Conservation (phyloP, 805 yeast species). For the Sugiyamaella boreocaroliniensis region DNA sequence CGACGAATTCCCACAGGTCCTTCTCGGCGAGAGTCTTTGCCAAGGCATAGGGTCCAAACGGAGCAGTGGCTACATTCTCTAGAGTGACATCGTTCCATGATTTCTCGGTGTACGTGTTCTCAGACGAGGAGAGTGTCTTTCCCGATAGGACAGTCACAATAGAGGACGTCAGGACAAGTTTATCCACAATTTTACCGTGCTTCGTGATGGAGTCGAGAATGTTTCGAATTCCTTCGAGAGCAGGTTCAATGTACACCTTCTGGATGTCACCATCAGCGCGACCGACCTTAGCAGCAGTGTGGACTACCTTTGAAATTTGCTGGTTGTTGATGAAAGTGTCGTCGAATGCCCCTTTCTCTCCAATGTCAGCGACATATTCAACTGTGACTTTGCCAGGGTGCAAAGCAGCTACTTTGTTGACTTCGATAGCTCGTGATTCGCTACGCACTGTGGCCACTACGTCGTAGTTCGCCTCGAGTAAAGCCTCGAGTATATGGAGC, state of each 20-base stretch:
- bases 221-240: conserved; percentile 41
- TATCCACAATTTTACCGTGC: conserved; percentile 36
- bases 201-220: conserved; percentile 35
- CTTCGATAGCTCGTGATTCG: conserved; percentile 27
- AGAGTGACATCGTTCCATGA: conserved; percentile 33
- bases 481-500: conserved; percentile 17
- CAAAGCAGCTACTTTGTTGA: neutral
- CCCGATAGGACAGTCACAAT: conserved; percentile 33
- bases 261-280: conserved; percentile 35
- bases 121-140: conserved; percentile 28
- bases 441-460: conserved; percentile 47
- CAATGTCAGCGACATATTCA: conserved; percentile 29
- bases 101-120: conserved; percentile 31
- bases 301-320: conserved; percentile 32
- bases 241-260: conserved; percentile 39
- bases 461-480: conserved; percentile 35
- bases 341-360: conserved; percentile 42
- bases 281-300: conserved; percentile 36
- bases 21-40: conserved; percentile 51
- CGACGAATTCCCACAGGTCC: conserved; percentile 48
- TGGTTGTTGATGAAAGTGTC: conserved; percentile 36
- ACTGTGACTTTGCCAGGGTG: conserved; percentile 18
- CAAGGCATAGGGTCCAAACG: conserved; percentile 25
- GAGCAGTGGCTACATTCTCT: conserved; percentile 20
- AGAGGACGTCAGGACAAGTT: conserved; percentile 45